These are phyloP conservation scores for Dendrothele bispora DNA, from an alignment of 768 basidiomycete genomes.

Conservation along the genomic window DNA sequence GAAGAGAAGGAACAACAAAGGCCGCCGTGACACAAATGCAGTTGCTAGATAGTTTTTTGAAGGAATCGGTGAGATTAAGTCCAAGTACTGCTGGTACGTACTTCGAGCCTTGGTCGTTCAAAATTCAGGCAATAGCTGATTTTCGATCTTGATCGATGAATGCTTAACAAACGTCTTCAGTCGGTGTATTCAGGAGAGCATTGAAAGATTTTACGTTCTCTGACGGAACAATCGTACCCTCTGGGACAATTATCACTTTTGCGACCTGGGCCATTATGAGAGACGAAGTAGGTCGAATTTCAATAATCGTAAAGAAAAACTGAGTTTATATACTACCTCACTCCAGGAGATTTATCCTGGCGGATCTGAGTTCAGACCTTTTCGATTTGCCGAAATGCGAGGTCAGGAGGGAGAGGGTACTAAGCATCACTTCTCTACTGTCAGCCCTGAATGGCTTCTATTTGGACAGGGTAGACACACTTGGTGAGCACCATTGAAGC, in stretches of 20 bases:
- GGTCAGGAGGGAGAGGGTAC: constrained; percentile 18
- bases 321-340: too few relatives aligned
- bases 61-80: constrained; percentile 31
- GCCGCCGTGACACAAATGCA: constrained; percentile 27
- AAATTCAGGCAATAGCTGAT: too few relatives aligned
- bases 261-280: constrained; percentile 14
- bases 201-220: constrained; percentile 31
- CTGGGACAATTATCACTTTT: constrained; percentile 23
- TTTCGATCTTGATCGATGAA: too few relatives aligned
- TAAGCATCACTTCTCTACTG: constrained; percentile 25
- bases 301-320: neutral
- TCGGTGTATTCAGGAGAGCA: constrained; percentile 25
- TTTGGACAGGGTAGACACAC: constrained; percentile 22
- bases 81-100: constrained; percentile 25
- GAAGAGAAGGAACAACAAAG: constrained; percentile 28
- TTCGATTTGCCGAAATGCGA: constrained; percentile 25
- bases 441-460: constrained; percentile 2
- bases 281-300: neutral
- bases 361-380: neutral
- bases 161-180: too few relatives aligned
- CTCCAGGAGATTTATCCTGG: neutral
- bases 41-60: constrained; percentile 38
- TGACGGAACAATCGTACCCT: constrained; percentile 34
- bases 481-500: constrained; percentile 20
- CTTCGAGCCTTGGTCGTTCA: neutral